Conservation (phyloP, 139 green algal species). For the Dunaliella sp. region DNA sequence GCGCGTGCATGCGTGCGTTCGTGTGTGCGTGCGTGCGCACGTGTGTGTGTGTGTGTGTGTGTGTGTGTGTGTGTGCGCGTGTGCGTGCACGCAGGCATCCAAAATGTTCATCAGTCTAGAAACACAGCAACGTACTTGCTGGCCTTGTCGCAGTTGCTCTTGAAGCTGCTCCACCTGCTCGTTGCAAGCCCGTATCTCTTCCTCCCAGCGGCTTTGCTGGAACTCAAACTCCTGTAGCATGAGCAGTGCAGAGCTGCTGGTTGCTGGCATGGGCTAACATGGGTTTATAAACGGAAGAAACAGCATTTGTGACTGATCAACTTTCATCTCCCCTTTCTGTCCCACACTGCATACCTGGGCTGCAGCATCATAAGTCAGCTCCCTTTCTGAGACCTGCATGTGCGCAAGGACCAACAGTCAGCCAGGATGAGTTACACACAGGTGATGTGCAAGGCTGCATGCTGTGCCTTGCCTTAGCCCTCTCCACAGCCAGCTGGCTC, state of each 20-base stretch:
- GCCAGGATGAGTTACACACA: not conserved
- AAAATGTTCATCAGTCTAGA: no score
- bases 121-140: no score
- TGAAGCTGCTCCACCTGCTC: constrained; percentile 2
- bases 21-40: no score
- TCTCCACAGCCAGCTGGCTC: not conserved
- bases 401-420: not conserved
- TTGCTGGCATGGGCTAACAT: not conserved
- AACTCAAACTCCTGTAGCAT: constrained; percentile 16
- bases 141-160: not conserved
- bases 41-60: no score
- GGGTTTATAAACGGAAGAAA: no score
- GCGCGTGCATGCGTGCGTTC: no score
- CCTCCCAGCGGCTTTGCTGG: constrained; percentile 9
- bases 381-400: not conserved
- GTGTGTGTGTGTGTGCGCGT: no score
- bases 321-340: no score
- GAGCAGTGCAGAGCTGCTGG: not conserved
- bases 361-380: constrained; percentile 16
- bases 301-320: no score
- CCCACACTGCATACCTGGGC: constrained; percentile 2
- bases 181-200: not conserved
- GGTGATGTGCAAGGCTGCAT: not conserved
- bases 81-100: no score
- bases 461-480: not conserved